phyloP scores from a whole-genome alignment of 345 rosid genomes.

The Mangifera indica region DNA sequence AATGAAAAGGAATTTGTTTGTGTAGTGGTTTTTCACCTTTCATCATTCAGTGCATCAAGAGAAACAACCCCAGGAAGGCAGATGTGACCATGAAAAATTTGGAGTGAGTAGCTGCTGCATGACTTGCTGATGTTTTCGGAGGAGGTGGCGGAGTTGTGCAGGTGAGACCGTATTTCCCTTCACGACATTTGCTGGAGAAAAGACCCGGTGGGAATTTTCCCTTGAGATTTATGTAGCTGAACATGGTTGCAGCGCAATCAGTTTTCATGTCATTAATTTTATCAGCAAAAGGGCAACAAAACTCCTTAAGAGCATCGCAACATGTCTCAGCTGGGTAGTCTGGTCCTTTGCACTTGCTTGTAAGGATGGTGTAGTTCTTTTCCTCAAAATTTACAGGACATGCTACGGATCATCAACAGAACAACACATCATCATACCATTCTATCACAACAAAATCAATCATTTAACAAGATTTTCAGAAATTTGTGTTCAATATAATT shows the following conservation, averaged over 20 bases:
- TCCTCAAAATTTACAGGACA: constrained; percentile 58
- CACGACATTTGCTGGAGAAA: constrained; percentile 63
- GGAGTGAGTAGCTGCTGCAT: constrained; percentile 3
- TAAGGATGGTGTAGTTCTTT: constrained; percentile 63
- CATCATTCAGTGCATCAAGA: constrained; percentile 20
- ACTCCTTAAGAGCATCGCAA: constrained; percentile 53
- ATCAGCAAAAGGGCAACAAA: constrained; percentile 60
- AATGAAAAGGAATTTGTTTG: background rate
- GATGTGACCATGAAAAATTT: constrained; percentile 25
- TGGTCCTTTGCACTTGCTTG: constrained; percentile 76
- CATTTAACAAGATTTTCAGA: background rate
- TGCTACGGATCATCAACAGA: constrained; percentile 26
- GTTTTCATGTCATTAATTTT: constrained; percentile 45
- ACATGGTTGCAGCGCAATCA: constrained; percentile 74
- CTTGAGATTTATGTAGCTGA: constrained; percentile 75
- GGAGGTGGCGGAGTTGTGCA: constrained; percentile 30
- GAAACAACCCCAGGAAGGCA: constrained; percentile 20
- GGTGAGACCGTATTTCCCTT: constrained; percentile 55
- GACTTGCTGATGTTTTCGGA: background rate
- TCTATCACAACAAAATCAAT: background rate
- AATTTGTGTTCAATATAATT: too few species aligned
- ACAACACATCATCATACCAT: background rate
- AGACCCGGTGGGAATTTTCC: constrained; percentile 86
- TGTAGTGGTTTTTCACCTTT: background rate
- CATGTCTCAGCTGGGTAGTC: constrained; percentile 51